Conservation (phyloP, 352 stramenopile species). For the Phytophthora sp. region DNA sequence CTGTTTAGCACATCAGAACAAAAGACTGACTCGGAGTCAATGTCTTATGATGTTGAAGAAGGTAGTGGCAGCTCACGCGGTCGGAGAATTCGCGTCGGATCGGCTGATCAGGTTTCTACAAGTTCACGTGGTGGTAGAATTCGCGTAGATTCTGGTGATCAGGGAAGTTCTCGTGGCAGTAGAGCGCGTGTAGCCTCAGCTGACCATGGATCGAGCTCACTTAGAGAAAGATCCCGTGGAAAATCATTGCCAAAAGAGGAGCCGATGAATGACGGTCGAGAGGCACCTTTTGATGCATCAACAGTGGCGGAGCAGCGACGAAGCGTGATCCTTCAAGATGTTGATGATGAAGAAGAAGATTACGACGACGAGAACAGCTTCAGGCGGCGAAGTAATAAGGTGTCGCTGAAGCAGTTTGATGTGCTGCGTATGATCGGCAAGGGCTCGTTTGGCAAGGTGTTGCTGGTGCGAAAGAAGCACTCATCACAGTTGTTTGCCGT, state of each 20-base stretch:
- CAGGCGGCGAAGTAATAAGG: slow-evolving; percentile 44
- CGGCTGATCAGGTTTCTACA: slow-evolving; percentile 27
- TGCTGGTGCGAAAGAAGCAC: slow-evolving; percentile 86
- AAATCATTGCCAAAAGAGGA: slow-evolving; percentile 32
- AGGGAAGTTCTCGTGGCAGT: slow-evolving; percentile 18
- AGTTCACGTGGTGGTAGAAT: slow-evolving; percentile 25
- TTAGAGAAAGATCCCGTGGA: slow-evolving; percentile 20
- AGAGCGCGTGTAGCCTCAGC: slow-evolving; percentile 25
- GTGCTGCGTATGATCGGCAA: slow-evolving; percentile 92
- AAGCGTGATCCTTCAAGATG: slow-evolving; percentile 73
- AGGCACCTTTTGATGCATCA: slow-evolving; percentile 36
- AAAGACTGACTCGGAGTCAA: slow-evolving; percentile 44
- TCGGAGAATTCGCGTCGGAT: slow-evolving; percentile 55
- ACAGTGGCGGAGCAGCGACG: slow-evolving; percentile 46
- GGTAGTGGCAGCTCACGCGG: slow-evolving; percentile 37
- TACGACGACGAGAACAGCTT: slow-evolving; percentile 28
- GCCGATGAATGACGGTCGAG: slow-evolving; percentile 29
- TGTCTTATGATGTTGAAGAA: slow-evolving; percentile 34
- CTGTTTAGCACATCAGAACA: slow-evolving; percentile 66
- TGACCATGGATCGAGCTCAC: slow-evolving; percentile 24
- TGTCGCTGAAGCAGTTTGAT: slow-evolving; percentile 90
- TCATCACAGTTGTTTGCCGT: slow-evolving; percentile 78
- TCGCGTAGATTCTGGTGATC: slow-evolving; percentile 24
- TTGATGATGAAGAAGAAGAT: slow-evolving; percentile 66
- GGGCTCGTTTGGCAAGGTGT: slow-evolving; percentile 93